Base-by-base conservation (phyloP, 2,329 filamentous ascomycete species). In the Penicillium sp. region DNA sequence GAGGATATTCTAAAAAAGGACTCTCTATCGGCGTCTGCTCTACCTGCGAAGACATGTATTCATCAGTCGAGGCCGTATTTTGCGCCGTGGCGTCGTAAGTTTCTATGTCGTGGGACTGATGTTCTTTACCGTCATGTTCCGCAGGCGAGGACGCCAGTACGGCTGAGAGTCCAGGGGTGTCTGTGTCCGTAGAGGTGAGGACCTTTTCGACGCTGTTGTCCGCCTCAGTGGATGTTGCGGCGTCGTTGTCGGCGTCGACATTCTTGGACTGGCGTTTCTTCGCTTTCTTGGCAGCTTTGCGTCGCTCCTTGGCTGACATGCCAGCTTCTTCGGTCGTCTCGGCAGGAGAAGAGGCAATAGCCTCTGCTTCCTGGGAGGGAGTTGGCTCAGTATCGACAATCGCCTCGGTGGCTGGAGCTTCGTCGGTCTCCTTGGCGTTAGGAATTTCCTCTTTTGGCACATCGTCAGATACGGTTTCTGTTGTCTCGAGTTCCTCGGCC, bases 221-320 rank as follows among this genome's bases (percentile, higher is more conserved):
- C 21, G 43, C 15, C 23, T 58, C 48, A 31, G 15, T 16, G 29
- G 36, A 31, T 19, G n/a, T 15, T 31, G 48, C 13, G 46, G 58
- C 38, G 45, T 66, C 61, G 15, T 63, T 55, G 15, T 67, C 64
- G 45, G 50, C 56, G 45, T 68, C 67, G 44, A 64, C 57, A 47
- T 56, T 68, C 51, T 72, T 70, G 16, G 72, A 74, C 39, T 70
- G 68, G 45, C 68, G 70, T 58, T 69, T 73, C 60, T 73, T 75
- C 31, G 78, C 76, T 57, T 81, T 81, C 61, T 81, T 80, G 62
- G 81, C 81, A 11, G 71, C 76, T 61, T 80, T 82, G 64, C 78
- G 76, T 59, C 76, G 79, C 55, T 68, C 67, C 49, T 76, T 71
- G 38, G 71, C 61, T 8, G 73, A 68, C 61, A 70, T 71, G 59